Base-by-base conservation (phyloP, 345 rosid species). In the Pugionium dolabratum region DNA sequence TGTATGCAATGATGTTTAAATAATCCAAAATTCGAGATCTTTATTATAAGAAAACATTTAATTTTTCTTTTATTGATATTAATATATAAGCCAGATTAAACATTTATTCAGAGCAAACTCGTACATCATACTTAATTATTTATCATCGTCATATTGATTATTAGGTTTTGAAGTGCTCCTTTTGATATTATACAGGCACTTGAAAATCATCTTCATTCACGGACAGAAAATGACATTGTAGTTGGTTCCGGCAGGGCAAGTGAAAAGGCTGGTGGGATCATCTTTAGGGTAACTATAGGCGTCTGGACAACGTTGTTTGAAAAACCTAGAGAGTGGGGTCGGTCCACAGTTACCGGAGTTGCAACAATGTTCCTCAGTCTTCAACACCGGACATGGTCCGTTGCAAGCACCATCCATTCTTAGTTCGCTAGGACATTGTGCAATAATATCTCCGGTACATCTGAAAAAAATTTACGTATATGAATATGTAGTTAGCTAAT, bases 281-380 rank as follows among this genome's bases (percentile, higher is more conserved):
- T 83, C 87, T 31, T 81, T 79, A 7, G 83, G 87, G n/a, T 79
- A 83, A 68, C 81, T 79, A 49, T 81, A 81, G n/a, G 76, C 84
- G 46, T 81, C 84, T 2, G 88, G 88, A 59, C 88, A 81, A 48
- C 81, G 76, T 0, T 74, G 64, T 64, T 84, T 78, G 54, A 84
- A 84, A 51, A 64, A 84, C 57, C 4, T 77, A 1, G 88, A 81
- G 28, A 64, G 70, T n/a, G 9, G 1, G 3, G 85, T 84, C 4
- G 84, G 84, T 3, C 77, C 70, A 56, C 83, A 84, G 4, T 30
- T 65, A 2, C 81, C 82, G 3, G 76, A 70, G 41, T 77, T 79
- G 68, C 85, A 80, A 2, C 86, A 82, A 34, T 80, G 43, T 29
- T 82, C 67, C 0, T 80, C 79, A 0, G 78, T 82, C n/a, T 76